Base-by-base conservation (phyloP, 345 rosid genomes). In the Tarenaya hassleriana region DNA sequence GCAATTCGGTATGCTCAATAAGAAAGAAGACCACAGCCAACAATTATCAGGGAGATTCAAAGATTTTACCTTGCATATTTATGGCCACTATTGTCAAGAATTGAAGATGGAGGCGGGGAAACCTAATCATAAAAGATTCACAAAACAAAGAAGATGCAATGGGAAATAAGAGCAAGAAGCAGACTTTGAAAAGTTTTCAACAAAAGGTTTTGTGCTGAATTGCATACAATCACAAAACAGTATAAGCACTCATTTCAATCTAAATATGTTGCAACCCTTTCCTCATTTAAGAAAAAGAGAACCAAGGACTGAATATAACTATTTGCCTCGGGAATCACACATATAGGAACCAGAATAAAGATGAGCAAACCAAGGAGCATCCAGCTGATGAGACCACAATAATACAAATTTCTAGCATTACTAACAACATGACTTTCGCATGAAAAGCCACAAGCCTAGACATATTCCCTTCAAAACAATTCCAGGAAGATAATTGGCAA, bases 1-100 rank as follows among this genome's bases (percentile, higher is more conserved):
- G 41, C 43, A 7, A 41, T 44, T 38, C 17, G 4, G 16, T 2
- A 10, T 41, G 10, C 16, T 29, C 41, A 15, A 52, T 14, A 16
- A 37, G n/a, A 16, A 7, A 49, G 29, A 21, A 27, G 46, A n/a
- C n/a, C n/a, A 29, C 34, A 35, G 8, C 17, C 45, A 34, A n/a
- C n/a, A n/a, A n/a, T n/a, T 12, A 38, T 16, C 20, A 43, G n/a
- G 7, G 8, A 20, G 7, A 40, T 42, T 7, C 16, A 33, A 64
- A 8, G 54, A 47, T n/a, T n/a, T 54, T 64, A 89, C 97, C 97
- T 83, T 19, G 59, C 41, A 64, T 52, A 72, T 70, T 59, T 81
- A 47, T 41, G 60, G 34, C 83, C 91, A 73, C 72, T 75, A 49
- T 68, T 66, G 50, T 83, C 84, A 35, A 82, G 50, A 56, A 67